Evolutionary conservation across 345 rosid species (phyloP).

Genomic region (Corchorus capsularis): DNA sequence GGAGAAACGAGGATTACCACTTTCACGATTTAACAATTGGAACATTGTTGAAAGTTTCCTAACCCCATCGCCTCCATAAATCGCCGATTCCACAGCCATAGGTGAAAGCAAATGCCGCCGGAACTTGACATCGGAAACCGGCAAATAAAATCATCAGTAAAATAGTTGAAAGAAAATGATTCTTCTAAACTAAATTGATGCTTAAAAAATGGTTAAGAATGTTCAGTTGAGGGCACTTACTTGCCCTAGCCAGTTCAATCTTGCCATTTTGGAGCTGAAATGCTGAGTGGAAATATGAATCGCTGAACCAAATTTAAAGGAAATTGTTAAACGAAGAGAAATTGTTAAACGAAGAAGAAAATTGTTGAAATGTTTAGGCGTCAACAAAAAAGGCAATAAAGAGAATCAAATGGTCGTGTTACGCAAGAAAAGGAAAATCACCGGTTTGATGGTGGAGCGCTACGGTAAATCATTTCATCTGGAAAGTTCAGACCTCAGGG

Average conservation of each 20-base stretch:
- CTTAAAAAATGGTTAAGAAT: not conserved
- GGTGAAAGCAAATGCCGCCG: slow-evolving; percentile 49
- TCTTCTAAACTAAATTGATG: not conserved
- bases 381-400: not conserved
- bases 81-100: slow-evolving; percentile 31
- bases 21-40: slow-evolving; percentile 26
- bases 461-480: not conserved
- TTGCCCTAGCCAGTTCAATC: slow-evolving; percentile 50
- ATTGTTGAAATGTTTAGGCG: not conserved
- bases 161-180: not conserved
- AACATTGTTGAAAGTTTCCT: slow-evolving; percentile 21
- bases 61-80: slow-evolving; percentile 23
- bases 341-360: not conserved
- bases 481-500: not conserved
- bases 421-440: slow-evolving; percentile 22
- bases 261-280: slow-evolving; percentile 38
- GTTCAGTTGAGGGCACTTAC: slow-evolving; percentile 33
- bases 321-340: not conserved
- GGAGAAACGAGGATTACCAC: slow-evolving; percentile 35
- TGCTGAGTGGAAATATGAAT: not conserved
- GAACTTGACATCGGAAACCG: slow-evolving; percentile 36
- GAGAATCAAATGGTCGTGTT: slow-evolving; percentile 14
- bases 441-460: not conserved
- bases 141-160: slow-evolving; percentile 9
- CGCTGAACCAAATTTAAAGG: not conserved